Evolutionary conservation across 2,329 filamentous ascomycete genomes (phyloP).

Genomic region (Macrophomina phaseolina): DNA sequence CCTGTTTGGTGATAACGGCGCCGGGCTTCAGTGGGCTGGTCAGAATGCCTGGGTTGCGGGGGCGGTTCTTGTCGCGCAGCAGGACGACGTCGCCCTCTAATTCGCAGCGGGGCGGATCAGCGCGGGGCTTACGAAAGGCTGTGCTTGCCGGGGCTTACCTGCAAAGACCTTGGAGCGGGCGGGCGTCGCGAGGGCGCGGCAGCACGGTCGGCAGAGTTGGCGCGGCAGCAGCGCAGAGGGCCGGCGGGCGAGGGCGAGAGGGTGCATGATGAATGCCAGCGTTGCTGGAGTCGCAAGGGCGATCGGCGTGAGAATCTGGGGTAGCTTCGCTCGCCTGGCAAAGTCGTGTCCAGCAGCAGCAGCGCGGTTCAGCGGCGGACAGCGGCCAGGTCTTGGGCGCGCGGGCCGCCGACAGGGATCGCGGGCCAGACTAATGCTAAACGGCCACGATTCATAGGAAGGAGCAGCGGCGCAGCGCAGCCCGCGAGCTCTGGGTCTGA

Average conservation of each 20-base stretch:
- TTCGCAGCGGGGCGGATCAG: constrained; percentile 10
- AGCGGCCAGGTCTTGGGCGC: neutral
- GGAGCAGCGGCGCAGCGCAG: neutral
- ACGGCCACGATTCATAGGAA: constrained; percentile 24
- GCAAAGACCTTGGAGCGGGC: constrained; percentile 23
- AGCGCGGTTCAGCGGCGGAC: neutral
- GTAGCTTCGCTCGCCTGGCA: constrained; percentile 1
- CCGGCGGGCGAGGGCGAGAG: constrained; percentile 1
- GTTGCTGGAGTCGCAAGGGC: constrained; percentile 7
- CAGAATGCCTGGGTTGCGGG: constrained; percentile 39
- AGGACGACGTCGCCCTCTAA: constrained; percentile 49
- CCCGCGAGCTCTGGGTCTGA: constrained; percentile 17
- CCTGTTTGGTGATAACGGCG: constrained; percentile 49
- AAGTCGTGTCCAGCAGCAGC: neutral
- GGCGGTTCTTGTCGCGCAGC: constrained; percentile 47
- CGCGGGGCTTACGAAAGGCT: constrained; percentile 29
- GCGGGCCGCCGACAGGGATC: constrained; percentile 2
- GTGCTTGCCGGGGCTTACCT: constrained; percentile 21
- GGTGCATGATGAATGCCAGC: neutral
- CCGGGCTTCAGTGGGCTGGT: constrained; percentile 45
- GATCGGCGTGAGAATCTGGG: constrained; percentile 25
- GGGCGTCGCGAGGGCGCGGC: constrained; percentile 14
- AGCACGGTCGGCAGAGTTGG: constrained; percentile 25
- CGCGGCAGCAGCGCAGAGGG: neutral
- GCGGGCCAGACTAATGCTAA: constrained; percentile 7